Conservation (phyloP, 23 red algal genomes). For the Pyropia yezoensis region DNA sequence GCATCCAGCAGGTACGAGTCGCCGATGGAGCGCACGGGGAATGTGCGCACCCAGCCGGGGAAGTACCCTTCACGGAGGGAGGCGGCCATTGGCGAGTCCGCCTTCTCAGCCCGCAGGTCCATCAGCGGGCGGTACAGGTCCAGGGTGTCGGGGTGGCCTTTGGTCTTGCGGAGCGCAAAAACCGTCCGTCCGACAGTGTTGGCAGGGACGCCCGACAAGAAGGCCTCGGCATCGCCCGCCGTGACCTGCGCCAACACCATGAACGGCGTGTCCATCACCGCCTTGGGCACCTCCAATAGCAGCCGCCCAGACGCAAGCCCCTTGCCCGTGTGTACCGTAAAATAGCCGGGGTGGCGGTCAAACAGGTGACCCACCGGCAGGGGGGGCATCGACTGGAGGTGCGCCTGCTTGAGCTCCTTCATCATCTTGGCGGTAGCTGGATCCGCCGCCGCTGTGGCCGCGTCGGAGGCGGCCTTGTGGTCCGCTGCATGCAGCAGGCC, state of each 20-base stretch:
- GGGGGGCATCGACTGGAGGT: too few species aligned
- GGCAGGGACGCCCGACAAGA: slow-evolving; percentile 1
- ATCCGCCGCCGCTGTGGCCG: too few species aligned
- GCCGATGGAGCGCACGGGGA: neutral
- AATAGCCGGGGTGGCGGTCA: too few species aligned
- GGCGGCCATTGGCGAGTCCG: neutral
- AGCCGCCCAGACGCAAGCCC: too few species aligned
- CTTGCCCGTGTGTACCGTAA: too few species aligned
- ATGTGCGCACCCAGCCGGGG: slow-evolving; percentile 1
- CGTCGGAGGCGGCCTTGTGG: too few species aligned
- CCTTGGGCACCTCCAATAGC: slow-evolving; percentile 3
- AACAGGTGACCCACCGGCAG: too few species aligned
- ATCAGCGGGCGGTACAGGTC: slow-evolving; percentile 29
- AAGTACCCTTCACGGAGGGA: neutral
- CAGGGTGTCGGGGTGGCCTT: neutral
- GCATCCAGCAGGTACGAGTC: slow-evolving; percentile 2
- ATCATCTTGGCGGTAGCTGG: too few species aligned
- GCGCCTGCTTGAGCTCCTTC: too few species aligned
- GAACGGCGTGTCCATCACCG: slow-evolving; percentile 5
- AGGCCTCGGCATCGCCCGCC: slow-evolving; percentile 13
- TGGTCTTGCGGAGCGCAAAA: slow-evolving; percentile 13
- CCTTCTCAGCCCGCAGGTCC: neutral
- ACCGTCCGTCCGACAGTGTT: neutral
- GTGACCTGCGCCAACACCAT: slow-evolving; percentile 2
- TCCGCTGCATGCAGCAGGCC: too few species aligned